Conservation (phyloP, 345 rosid genomes). For the Hibiscus mutabilis region DNA sequence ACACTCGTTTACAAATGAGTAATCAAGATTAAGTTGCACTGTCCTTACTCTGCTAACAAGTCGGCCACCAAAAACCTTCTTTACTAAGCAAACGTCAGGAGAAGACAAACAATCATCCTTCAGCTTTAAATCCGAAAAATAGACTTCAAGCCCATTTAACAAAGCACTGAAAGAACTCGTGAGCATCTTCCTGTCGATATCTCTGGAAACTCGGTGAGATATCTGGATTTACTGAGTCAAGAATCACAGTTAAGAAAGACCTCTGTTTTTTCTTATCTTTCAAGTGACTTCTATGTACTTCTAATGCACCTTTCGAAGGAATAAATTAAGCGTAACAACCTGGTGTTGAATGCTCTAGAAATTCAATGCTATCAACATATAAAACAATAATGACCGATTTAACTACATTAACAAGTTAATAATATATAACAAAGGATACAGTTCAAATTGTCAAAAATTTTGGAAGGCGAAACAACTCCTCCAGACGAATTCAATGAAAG, state of each 20-base stretch:
- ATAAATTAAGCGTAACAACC: not conserved
- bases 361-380: not conserved
- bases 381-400: not conserved
- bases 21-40: not conserved
- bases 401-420: not conserved
- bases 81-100: slow-evolving; percentile 2
- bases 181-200: slow-evolving; percentile 74
- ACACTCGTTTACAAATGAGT: not conserved
- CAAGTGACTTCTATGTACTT: not conserved
- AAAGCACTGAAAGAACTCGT: slow-evolving; percentile 64
- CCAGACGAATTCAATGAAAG: slow-evolving; percentile 42
- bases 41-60: slow-evolving; percentile 14
- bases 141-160: slow-evolving; percentile 47
- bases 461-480: slow-evolving; percentile 34
- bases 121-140: slow-evolving; percentile 8
- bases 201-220: slow-evolving; percentile 34
- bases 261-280: not conserved
- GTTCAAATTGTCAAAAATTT: slow-evolving; percentile 34
- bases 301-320: not conserved
- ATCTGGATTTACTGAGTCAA: slow-evolving; percentile 1
- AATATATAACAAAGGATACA: not conserved
- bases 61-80: slow-evolving; percentile 17
- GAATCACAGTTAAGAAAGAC: not conserved
- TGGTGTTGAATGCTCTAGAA: not conserved
- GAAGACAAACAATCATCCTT: not conserved